A percentile compares a stretch with the other conserved stretches of the same genome.
Conservation (phyloP, 2,329 filamentous ascomycete genomes). For the Beauveria sp. region DNA sequence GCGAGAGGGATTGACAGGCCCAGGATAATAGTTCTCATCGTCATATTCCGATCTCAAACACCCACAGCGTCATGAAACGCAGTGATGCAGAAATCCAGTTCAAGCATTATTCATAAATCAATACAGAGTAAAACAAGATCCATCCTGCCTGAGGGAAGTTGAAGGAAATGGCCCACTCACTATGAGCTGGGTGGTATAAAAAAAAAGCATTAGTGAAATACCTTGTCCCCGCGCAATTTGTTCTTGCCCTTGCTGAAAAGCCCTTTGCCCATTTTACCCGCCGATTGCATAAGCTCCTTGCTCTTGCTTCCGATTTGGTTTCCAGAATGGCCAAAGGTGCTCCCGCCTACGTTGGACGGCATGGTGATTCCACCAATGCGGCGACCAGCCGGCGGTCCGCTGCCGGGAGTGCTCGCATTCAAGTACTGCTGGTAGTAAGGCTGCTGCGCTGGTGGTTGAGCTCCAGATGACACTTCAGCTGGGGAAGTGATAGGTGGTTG, state of each 20-base stretch:
- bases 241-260: conserved; percentile 85
- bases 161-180: conserved; percentile 15
- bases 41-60: conserved; percentile 37
- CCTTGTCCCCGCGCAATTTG: conserved; percentile 79
- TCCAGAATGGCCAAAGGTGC: conserved; percentile 45
- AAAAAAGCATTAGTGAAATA: conserved; percentile 60
- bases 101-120: conserved; percentile 15
- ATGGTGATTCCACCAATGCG: conserved; percentile 28
- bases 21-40: conserved; percentile 22
- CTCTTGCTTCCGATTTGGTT: conserved; percentile 71
- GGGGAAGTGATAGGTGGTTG: conserved; percentile 8
- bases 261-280: conserved; percentile 84
- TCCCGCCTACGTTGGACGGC: conserved; percentile 32
- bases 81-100: conserved; percentile 22
- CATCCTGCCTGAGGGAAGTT: conserved; percentile 10
- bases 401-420: conserved; percentile 36
- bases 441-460: conserved; percentile 29
- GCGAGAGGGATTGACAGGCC: conserved; percentile 17
- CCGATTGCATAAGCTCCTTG: conserved; percentile 81
- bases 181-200: conserved; percentile 16
- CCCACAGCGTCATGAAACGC: conserved; percentile 26
- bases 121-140: conserved; percentile 11
- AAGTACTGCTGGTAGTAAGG: conserved; percentile 51
- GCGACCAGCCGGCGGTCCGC: conserved; percentile 27
- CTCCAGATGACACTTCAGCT: conserved; percentile 17